phyloP scores from a whole-genome alignment of 1,284 basidiomycete genomes.

The Ustilago trichophora region DNA sequence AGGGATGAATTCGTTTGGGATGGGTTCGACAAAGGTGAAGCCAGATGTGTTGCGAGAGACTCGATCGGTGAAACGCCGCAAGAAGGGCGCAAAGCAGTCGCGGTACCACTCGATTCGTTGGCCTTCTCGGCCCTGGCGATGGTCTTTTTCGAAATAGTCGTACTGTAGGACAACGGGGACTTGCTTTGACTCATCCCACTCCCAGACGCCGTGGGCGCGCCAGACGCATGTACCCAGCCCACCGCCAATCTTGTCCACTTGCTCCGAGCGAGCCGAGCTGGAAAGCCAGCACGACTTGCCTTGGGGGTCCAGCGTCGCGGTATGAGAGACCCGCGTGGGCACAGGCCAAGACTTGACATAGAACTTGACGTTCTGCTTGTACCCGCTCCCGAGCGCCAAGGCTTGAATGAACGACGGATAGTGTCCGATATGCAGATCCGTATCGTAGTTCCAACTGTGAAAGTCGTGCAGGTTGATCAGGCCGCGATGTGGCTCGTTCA shows the following conservation, averaged over 20 bases:
- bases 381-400: conserved; percentile 53
- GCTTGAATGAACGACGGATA: conserved; percentile 69
- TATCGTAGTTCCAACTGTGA: conserved; percentile 86
- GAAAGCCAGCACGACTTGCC: conserved; percentile 49
- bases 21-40: conserved; percentile 59
- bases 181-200: conserved; percentile 78
- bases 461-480: conserved; percentile 85
- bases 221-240: conserved; percentile 74
- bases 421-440: conserved; percentile 86
- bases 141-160: conserved; percentile 79
- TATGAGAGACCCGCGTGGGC: conserved; percentile 59
- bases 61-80: conserved; percentile 40
- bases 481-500: conserved; percentile 96
- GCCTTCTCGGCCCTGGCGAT: conserved; percentile 40
- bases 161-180: conserved; percentile 81
- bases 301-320: conserved; percentile 50
- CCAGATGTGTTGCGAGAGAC: conserved; percentile 9
- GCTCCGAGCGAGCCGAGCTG: conserved; percentile 55
- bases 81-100: conserved; percentile 62
- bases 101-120: conserved; percentile 61
- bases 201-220: conserved; percentile 93
- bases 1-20: conserved; percentile 65
- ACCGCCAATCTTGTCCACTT: not conserved
- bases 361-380: conserved; percentile 70
- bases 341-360: conserved; percentile 64